phyloP scores from a whole-genome alignment of 2,329 filamentous ascomycete species.

The Hypoxylon rubiginosum region DNA sequence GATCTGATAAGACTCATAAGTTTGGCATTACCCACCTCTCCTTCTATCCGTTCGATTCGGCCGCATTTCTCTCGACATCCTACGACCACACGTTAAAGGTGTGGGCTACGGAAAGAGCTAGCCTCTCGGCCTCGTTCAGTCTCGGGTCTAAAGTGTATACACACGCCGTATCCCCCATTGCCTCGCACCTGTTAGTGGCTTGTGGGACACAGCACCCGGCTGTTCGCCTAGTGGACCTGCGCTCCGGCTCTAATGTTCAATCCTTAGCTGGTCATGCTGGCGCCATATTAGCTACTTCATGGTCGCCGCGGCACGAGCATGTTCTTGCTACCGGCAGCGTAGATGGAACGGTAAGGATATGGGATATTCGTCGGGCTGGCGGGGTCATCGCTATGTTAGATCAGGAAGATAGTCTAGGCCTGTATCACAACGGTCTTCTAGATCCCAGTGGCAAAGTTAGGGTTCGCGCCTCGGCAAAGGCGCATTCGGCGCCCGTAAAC shows the following conservation, averaged over 20 bases:
- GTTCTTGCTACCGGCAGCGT: constrained; percentile 86
- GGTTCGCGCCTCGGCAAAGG: constrained; percentile 66
- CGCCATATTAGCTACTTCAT: constrained; percentile 77
- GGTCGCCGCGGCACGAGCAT: constrained; percentile 86
- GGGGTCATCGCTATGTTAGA: constrained; percentile 83
- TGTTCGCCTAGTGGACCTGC: constrained; percentile 87
- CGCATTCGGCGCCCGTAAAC: constrained; percentile 87
- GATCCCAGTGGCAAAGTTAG: constrained; percentile 53
- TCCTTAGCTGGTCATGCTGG: constrained; percentile 77
- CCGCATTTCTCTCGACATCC: constrained; percentile 81
- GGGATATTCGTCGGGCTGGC: constrained; percentile 86
- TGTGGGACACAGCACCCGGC: constrained; percentile 89
- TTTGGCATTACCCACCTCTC: constrained; percentile 81
- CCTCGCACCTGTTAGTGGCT: constrained; percentile 82
- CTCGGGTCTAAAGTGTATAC: constrained; percentile 79
- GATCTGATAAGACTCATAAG: constrained; percentile 66
- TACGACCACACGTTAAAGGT: constrained; percentile 84
- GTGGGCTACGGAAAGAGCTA: constrained; percentile 75
- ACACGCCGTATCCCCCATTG: constrained; percentile 81
- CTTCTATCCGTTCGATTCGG: constrained; percentile 83
- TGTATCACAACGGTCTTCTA: constrained; percentile 60
- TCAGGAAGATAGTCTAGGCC: constrained; percentile 83
- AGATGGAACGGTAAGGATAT: constrained; percentile 86
- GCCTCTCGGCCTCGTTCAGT: constrained; percentile 74
- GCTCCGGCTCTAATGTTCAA: constrained; percentile 82